Evolutionary conservation across 148 eudicot genomes (phyloP).

Genomic region (Suaeda aralocaspica): DNA sequence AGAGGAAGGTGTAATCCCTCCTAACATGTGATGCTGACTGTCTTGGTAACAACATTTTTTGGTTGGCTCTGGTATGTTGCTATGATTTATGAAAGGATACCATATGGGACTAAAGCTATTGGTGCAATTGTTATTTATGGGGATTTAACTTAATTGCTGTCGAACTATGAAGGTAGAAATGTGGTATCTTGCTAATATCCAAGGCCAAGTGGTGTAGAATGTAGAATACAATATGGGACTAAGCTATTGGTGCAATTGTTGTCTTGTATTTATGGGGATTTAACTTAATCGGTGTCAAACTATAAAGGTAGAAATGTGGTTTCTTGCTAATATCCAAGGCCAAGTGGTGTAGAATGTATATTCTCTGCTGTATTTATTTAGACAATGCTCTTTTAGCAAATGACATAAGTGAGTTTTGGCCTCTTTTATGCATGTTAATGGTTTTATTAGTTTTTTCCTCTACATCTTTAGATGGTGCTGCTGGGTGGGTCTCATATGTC

Average conservation of each 20-base stretch:
- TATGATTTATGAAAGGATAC: not conserved
- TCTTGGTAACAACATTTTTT: not conserved
- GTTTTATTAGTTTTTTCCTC: too few relatives aligned
- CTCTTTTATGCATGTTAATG: too few relatives aligned
- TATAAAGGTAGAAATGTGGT: not conserved
- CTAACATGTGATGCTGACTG: not conserved
- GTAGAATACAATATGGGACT: too few relatives aligned
- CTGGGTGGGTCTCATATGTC: too few relatives aligned
- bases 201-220: not conserved
- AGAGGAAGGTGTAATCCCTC: slow-evolving; percentile 13
- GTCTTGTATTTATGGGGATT: not conserved
- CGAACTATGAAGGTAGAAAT: not conserved
- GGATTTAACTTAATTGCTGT: not conserved
- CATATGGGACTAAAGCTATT: not conserved
- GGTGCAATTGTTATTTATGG: not conserved
- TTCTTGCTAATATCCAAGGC: not conserved
- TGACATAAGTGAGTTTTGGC: too few relatives aligned
- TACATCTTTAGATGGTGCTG: too few relatives aligned
- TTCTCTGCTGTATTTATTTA: slow-evolving; percentile 1
- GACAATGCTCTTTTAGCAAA: not conserved
- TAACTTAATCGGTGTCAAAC: not conserved
- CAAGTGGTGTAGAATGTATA: slow-evolving; percentile 1
- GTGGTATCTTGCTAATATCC: not conserved
- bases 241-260: not conserved
- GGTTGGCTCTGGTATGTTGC: not conserved